phyloP scores from a whole-genome alignment of 2,329 filamentous ascomycete genomes.

The Diatrype stigma region DNA sequence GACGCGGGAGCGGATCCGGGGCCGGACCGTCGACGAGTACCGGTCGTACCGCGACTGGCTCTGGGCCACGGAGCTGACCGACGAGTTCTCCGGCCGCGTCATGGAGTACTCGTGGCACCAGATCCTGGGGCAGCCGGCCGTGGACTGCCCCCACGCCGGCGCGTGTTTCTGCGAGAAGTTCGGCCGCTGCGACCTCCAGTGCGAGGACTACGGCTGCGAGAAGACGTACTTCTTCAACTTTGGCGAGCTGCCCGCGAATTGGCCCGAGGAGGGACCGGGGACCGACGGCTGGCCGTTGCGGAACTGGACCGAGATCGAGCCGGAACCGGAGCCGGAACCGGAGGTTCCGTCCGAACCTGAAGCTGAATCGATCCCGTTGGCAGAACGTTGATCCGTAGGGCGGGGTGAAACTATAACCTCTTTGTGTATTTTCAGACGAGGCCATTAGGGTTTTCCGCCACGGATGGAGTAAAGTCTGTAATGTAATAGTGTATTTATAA shows the following conservation, averaged over 20 bases:
- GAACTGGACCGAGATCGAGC: conserved; percentile 5
- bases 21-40: conserved; percentile 40
- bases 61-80: conserved; percentile 39
- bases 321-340: not conserved
- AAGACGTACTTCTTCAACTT: conserved; percentile 36
- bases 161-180: conserved; percentile 57
- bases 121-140: conserved; percentile 26
- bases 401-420: too few relatives aligned
- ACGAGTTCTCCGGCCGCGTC: conserved; percentile 44
- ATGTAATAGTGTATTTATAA: too few relatives aligned
- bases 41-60: conserved; percentile 47
- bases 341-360: not conserved
- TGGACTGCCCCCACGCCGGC: conserved; percentile 48
- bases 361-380: not conserved
- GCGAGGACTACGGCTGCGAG: conserved; percentile 36
- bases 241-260: conserved; percentile 9
- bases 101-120: conserved; percentile 54
- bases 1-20: conserved; percentile 37
- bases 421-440: too few relatives aligned
- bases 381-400: not conserved
- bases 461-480: too few relatives aligned
- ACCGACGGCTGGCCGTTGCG: conserved; percentile 7
- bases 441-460: too few relatives aligned
- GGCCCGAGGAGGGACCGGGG: conserved; percentile 8
- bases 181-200: conserved; percentile 39